phyloP scores from a whole-genome alignment of 1,284 basidiomycete genomes.

The Ganoderma leucocontextum region DNA sequence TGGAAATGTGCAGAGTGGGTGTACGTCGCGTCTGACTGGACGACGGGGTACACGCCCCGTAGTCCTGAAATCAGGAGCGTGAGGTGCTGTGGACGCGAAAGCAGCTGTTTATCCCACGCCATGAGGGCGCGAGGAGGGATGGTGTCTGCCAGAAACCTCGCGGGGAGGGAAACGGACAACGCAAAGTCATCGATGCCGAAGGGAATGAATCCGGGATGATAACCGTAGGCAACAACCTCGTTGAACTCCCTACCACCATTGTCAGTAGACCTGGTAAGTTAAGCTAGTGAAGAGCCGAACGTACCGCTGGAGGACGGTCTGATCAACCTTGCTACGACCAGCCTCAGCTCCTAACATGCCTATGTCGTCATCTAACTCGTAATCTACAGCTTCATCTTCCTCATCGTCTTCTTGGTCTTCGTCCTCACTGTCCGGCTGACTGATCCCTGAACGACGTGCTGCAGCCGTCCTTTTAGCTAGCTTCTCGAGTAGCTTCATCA shows the following conservation, averaged over 20 bases:
- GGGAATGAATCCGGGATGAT: constrained; percentile 61
- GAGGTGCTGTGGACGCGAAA: constrained; percentile 58
- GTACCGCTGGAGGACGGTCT: constrained; percentile 36
- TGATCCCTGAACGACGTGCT: constrained; percentile 2
- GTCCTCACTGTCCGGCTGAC: constrained; percentile 45
- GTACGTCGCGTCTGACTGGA: constrained; percentile 51
- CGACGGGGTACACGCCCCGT: constrained; percentile 56
- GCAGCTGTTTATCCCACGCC: constrained; percentile 69
- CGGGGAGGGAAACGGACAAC: constrained; percentile 62
- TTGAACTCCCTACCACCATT: constrained; percentile 55
- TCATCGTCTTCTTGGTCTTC: constrained; percentile 44
- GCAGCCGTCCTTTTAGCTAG: constrained; percentile 28
- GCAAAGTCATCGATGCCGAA: constrained; percentile 56
- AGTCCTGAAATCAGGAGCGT: constrained; percentile 67
- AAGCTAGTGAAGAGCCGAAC: constrained; percentile 4
- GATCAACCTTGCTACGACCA: constrained; percentile 23
- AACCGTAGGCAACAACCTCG: constrained; percentile 58
- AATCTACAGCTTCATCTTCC: constrained; percentile 45
- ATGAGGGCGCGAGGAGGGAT: constrained; percentile 64
- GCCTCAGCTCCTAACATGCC: constrained; percentile 17
- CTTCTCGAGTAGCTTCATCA: constrained; percentile 37
- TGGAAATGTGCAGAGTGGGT: constrained; percentile 40
- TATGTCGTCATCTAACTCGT: constrained; percentile 40
- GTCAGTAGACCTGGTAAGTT: constrained; percentile 4
- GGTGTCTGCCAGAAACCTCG: constrained; percentile 52